Evolutionary conservation across 306 rosid genomes (phyloP).

Genomic region (Corylus avellana): DNA sequence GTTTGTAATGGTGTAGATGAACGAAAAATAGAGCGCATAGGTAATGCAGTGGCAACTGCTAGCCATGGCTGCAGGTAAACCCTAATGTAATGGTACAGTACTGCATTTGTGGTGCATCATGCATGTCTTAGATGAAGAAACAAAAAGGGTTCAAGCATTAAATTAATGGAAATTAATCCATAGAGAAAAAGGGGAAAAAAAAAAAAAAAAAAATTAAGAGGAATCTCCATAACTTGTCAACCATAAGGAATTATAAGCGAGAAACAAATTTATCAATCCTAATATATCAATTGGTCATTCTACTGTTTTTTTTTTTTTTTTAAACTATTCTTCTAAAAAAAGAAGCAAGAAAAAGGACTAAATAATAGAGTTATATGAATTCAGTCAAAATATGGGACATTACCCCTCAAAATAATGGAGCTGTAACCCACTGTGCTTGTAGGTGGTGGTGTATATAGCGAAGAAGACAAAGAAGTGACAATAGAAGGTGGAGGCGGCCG

Average conservation of each 20-base stretch:
- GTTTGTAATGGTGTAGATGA: not conserved
- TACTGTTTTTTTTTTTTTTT: not conserved
- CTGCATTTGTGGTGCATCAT: too few species aligned
- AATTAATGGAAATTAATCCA: not conserved
- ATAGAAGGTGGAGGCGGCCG: slow-evolving; percentile 35
- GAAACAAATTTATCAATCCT: not conserved
- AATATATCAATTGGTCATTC: not conserved
- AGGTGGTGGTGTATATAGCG: slow-evolving; percentile 56
- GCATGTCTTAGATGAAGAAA: not conserved
- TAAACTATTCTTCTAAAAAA: slow-evolving; percentile 19
- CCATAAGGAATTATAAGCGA: slow-evolving; percentile 8
- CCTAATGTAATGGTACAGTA: too few species aligned
- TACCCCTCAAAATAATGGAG: slow-evolving; percentile 61
- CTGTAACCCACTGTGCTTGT: slow-evolving; percentile 64
- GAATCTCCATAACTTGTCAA: slow-evolving; percentile 13
- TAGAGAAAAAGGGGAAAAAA: not conserved
- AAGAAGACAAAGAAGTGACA: slow-evolving; percentile 55
- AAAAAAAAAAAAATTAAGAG: not conserved
- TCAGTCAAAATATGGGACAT: slow-evolving; percentile 56
- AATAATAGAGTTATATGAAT: not conserved
- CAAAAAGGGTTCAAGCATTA: not conserved
- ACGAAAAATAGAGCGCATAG: not conserved
- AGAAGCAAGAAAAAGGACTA: slow-evolving; percentile 11
- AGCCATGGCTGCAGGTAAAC: too few species aligned
- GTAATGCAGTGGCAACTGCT: not conserved